A percentile compares a stretch with the other conserved stretches of the same genome.
These are phyloP conservation scores for Trichoderma sp. DNA, from an alignment of 2,329 filamentous ascomycete species.

Conservation along the genomic window DNA sequence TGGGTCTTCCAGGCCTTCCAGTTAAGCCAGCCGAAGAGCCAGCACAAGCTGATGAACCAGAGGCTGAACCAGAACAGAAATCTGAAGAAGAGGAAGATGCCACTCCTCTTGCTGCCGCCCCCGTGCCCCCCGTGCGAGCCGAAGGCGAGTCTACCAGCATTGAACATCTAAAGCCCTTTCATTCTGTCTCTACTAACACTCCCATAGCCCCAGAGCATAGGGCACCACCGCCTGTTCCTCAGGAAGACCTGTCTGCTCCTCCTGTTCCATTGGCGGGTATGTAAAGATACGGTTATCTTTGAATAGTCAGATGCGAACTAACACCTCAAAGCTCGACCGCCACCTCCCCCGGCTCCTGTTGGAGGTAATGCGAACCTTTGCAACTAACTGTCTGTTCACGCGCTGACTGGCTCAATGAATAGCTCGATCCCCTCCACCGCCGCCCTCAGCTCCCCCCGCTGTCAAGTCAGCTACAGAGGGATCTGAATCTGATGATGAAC, in stretches of 20 bases:
- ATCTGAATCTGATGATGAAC: constrained; percentile 85
- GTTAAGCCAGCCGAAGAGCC: constrained; percentile 42
- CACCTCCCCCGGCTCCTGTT: constrained; percentile 13
- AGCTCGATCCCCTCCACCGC: constrained; percentile 61
- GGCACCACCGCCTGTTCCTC: constrained; percentile 45
- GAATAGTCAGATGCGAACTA: background rate
- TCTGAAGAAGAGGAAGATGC: constrained; percentile 27
- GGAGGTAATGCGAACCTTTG: constrained; percentile 1
- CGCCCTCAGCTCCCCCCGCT: constrained; percentile 50
- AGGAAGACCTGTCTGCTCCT: constrained; percentile 53
- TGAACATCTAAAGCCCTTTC: background rate
- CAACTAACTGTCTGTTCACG: constrained; percentile 16
- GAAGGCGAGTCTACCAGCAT: constrained; percentile 25
- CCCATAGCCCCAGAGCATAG: constrained; percentile 33
- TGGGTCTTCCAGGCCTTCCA: constrained; percentile 41
- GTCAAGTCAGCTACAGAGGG: constrained; percentile 68
- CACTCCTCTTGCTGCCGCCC: constrained; percentile 34
- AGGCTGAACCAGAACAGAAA: constrained; percentile 26
- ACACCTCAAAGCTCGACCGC: constrained; percentile 13
- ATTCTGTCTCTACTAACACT: constrained; percentile 25
- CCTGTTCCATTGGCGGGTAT: constrained; percentile 61
- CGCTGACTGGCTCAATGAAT: constrained; percentile 22
- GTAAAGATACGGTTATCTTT: constrained; percentile 30
- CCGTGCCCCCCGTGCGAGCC: constrained; percentile 24
- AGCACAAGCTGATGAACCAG: constrained; percentile 38